phyloP scores from a whole-genome alignment of 2,329 filamentous ascomycete genomes.

The Aspergillus piperis region DNA sequence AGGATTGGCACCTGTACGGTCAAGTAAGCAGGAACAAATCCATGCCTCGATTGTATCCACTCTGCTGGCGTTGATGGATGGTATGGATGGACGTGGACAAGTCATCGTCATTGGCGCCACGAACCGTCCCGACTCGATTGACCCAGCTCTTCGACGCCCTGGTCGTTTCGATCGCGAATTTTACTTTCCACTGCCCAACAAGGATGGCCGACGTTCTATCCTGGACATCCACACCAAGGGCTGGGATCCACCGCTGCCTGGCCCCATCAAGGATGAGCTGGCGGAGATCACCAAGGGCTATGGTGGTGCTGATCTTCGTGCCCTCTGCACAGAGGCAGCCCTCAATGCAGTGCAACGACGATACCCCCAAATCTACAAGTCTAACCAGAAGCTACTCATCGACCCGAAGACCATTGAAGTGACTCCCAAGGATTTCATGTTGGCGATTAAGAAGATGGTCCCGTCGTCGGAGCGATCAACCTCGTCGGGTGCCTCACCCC shows the following conservation, averaged over 20 bases:
- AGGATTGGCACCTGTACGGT: constrained; percentile 83
- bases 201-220: constrained; percentile 77
- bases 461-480: constrained; percentile 91
- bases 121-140: constrained; percentile 93
- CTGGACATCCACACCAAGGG: constrained; percentile 93
- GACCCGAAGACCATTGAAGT: constrained; percentile 82
- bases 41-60: constrained; percentile 97
- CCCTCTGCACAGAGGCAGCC: constrained; percentile 92
- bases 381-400: constrained; percentile 85
- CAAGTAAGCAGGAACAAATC: constrained; percentile 98
- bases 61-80: constrained; percentile 91
- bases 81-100: constrained; percentile 96
- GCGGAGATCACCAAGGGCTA: constrained; percentile 91
- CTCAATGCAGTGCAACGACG: constrained; percentile 93
- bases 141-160: constrained; percentile 89
- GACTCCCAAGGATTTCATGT: constrained; percentile 92
- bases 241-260: constrained; percentile 77
- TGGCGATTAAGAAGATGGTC: constrained; percentile 93
- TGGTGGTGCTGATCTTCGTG: constrained; percentile 90
- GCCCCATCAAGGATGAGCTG: constrained; percentile 77
- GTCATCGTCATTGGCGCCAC: constrained; percentile 99
- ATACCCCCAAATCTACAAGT: constrained; percentile 94
- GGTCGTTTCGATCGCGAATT: constrained; percentile 97
- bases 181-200: constrained; percentile 90
- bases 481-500: constrained; percentile 76